phyloP scores from a whole-genome alignment of 441 rosid genomes.

The Mallotus japonicus region DNA sequence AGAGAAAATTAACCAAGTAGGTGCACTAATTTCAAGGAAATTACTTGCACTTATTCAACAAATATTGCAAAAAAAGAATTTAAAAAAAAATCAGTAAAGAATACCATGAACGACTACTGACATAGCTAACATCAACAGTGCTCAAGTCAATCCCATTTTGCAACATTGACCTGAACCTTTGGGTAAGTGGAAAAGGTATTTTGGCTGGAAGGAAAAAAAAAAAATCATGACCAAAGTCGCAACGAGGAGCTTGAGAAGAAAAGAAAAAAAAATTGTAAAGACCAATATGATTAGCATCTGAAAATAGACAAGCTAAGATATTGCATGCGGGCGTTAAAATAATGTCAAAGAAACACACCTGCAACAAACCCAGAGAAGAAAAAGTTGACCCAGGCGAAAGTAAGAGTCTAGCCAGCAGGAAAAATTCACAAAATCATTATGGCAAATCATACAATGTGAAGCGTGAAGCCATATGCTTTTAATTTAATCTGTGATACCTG shows the following conservation, averaged over 20 bases:
- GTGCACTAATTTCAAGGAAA: slow-evolving; percentile 17
- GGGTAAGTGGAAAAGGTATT: slow-evolving; percentile 96
- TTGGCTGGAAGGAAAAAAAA: slow-evolving; percentile 54
- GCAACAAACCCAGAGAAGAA: slow-evolving; percentile 99
- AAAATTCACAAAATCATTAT: slow-evolving; percentile 7
- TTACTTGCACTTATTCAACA: neutral
- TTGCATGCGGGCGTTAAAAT: neutral
- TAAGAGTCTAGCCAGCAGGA: slow-evolving; percentile 68
- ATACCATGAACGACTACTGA: slow-evolving; percentile 98
- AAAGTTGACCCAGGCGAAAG: slow-evolving; percentile 99
- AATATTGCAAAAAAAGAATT: neutral
- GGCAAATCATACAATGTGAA: slow-evolving; percentile 19
- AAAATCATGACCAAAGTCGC: slow-evolving; percentile 7
- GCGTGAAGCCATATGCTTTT: neutral
- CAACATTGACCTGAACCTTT: slow-evolving; percentile 95
- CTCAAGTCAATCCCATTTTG: slow-evolving; percentile 99
- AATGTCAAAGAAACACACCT: slow-evolving; percentile 45
- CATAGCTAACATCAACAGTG: slow-evolving; percentile 97
- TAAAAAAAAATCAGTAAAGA: slow-evolving; percentile 9
- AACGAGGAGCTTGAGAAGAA: neutral
- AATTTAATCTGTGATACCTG: slow-evolving; percentile 48
- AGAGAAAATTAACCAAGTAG: slow-evolving; percentile 18
- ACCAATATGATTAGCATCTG: slow-evolving; percentile 2
- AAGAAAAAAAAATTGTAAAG: neutral
- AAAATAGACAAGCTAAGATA: slow-evolving; percentile 1